Base-by-base conservation (phyloP, 768 basidiomycete species). In the Xerocomus brunneocitrinus region DNA sequence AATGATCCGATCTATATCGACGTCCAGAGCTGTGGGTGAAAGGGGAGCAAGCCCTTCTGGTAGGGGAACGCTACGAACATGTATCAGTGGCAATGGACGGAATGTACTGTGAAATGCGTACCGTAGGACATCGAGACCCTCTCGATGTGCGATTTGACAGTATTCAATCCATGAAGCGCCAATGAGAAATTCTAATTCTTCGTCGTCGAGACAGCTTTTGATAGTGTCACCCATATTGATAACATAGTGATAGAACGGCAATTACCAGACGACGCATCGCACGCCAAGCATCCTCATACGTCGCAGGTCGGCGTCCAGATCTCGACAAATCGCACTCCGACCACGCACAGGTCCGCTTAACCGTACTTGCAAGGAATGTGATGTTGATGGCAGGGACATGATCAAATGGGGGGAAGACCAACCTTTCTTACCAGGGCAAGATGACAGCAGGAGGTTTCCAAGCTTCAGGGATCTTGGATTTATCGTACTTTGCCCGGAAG, bases 401-500 rank as follows among this genome's bases (percentile, higher is more conserved):
- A 14, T 8, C 3, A 41, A 30, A n/a, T 48, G 46, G 49, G 36
- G 36, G 25, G 28, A 44, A 35, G 27, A 54, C 69, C 9, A 30
- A 85, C 87, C 85, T 78, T 97, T 93, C 71, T 98, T 98, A 4
- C 95, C 95, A 3, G 95, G 95, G 73, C 95, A 98, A 6, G 90
- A 93, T 6, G 89, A 92, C 31, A 98, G 69, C 47, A 87, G 79
- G 22, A 98, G 72, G 67, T 98, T 98, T n/a, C 95, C 95, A 8
- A 95, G 70, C 12, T 62, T 63, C 28, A 72, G 70, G 10, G 59
- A 55, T 25, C 65, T 60, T 32, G 56, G 51, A 25, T 47, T 52
- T 56, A 48, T 2, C 54, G 55, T 16, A 39, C 25, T 40, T 49
- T 47, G 47, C 50, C 41, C 49, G 47, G 55, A 32, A 24, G 51